These are phyloP conservation scores for Botrytis sinoallii DNA, from an alignment of 2,329 filamentous ascomycete genomes.

Conservation along the genomic window DNA sequence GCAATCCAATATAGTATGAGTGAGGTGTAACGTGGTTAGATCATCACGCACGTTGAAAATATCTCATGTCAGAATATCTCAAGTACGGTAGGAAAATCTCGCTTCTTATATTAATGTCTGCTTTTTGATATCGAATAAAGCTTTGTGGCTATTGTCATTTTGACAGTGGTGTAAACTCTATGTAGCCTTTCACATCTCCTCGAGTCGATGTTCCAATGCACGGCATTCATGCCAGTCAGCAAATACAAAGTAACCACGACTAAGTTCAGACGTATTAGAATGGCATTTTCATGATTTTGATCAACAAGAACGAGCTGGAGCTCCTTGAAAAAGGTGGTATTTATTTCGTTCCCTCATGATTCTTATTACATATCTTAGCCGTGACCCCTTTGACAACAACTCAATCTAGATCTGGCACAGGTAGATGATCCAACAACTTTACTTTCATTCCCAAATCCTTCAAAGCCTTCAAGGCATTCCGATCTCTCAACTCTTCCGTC, in stretches of 20 bases:
- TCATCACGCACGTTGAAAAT: not conserved
- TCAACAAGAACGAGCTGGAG: not conserved
- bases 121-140: not conserved
- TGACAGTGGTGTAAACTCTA: not conserved
- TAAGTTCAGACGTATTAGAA: not conserved
- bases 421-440: constrained; percentile 71
- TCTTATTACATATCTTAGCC: not conserved
- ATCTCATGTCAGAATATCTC: not conserved
- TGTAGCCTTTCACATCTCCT: not conserved
- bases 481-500: constrained; percentile 61
- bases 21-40: not conserved
- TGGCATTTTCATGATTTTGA: not conserved
- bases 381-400: not conserved
- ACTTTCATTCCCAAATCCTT: constrained; percentile 48
- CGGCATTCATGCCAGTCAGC: not conserved
- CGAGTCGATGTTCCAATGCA: not conserved
- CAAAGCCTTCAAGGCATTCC: constrained; percentile 65
- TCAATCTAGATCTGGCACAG: constrained; percentile 63
- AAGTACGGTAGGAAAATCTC: not conserved
- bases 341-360: not conserved
- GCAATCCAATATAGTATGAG: not conserved
- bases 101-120: not conserved
- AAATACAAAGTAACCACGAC: no score
- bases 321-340: not conserved
- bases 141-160: not conserved